A percentile compares a stretch with the other conserved stretches of the same genome.
Evolutionary conservation across 2,329 filamentous ascomycete genomes (phyloP).

Genomic region (Tolypocladium sp.): DNA sequence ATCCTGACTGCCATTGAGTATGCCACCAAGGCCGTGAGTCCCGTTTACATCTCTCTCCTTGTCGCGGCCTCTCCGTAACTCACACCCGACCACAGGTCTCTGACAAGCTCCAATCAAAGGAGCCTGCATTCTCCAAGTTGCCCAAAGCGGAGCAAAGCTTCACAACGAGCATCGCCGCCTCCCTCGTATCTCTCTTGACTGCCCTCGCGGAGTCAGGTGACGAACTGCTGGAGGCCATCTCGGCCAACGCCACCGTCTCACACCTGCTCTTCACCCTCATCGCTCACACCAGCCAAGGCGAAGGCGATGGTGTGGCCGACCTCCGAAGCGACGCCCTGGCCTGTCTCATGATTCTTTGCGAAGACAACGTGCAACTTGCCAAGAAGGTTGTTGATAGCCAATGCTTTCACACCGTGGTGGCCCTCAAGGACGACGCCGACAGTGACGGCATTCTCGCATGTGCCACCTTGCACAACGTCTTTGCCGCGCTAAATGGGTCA

Average conservation of each 20-base stretch:
- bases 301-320: conserved; percentile 29
- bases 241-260: conserved; percentile 36
- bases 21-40: conserved; percentile 41
- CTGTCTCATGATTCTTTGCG: conserved; percentile 48
- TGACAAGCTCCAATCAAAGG: conserved; percentile 30
- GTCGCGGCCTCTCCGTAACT: neutral
- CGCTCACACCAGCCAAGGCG: conserved; percentile 31
- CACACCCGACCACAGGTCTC: conserved; percentile 23
- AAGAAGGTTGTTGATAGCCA: conserved; percentile 39
- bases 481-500: conserved; percentile 28
- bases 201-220: conserved; percentile 50
- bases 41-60: conserved; percentile 1
- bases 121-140: conserved; percentile 34
- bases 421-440: conserved; percentile 36
- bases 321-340: conserved; percentile 39
- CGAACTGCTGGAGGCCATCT: conserved; percentile 48
- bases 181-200: conserved; percentile 42
- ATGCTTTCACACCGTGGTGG: conserved; percentile 40
- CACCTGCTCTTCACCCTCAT: conserved; percentile 47
- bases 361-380: conserved; percentile 47
- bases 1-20: conserved; percentile 51
- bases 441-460: conserved; percentile 47
- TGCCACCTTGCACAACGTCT: conserved; percentile 54
- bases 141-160: conserved; percentile 44
- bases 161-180: conserved; percentile 44